Base-by-base conservation (phyloP, 2,329 filamentous ascomycete genomes). In the Metarhizium guizhouense region DNA sequence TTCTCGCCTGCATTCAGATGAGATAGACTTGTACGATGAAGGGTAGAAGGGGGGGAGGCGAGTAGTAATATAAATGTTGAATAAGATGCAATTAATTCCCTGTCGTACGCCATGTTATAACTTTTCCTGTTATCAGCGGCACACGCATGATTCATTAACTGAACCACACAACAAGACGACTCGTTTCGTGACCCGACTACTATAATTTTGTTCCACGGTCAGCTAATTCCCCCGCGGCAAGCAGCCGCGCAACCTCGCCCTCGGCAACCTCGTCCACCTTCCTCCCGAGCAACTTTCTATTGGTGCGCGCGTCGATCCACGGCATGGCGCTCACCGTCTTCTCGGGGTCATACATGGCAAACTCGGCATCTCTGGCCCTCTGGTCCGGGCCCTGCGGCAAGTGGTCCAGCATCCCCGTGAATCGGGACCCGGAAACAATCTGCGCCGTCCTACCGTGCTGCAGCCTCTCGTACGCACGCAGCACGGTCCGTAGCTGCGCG, bases 221-320 rank as follows among this genome's bases (percentile, higher is more conserved):
- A 51, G 6, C 32, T 8, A 50, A 13, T 11, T 29, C 34, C 5
- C 51, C 54, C 6, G 43, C 51, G 2, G 40, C 14, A 11, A 60
- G 18, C 30, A 57, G n/a, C 0, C 52, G 49, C 4, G 36, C 34
- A 45, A 56, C 55, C 43, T 58, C 52, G 4, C 42, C 11, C 20
- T 58, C 56, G 7, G 54, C 53, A 29, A 53, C 54, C 34, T 54
- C 48, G 18, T 54, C 58, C 1, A 53, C 48, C 42, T 55, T 56
- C 18, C 55, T 54, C 18, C 49, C 55, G 11, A 56, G 32, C 38
- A 59, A 45, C 11, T 56, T 49, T 2, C 10, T 51, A 25, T 60
- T 62, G 34, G 55, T 58, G 3, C 30, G 40, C 10, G 56, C 47
- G 29, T 61, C 57, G 8, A 61, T 48, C 58, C 56, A 62, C n/a